Base-by-base conservation (phyloP, 768 basidiomycete species). In the Mycena filopes region DNA sequence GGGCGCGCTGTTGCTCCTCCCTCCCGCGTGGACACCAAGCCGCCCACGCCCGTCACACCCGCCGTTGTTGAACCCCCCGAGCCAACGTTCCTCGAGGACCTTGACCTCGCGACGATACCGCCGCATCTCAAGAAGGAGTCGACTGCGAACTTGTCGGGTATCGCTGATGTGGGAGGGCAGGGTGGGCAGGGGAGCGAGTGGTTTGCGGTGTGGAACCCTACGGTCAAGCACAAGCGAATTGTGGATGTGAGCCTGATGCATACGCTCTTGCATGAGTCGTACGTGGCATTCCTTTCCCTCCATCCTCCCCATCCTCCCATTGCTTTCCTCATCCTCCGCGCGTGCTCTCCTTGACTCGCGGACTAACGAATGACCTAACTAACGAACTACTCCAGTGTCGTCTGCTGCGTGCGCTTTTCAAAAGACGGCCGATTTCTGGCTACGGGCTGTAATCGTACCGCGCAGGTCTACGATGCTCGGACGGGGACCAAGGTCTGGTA, bases 401-500 rank as follows among this genome's bases (percentile, higher is more conserved):
- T 72, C 21, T 94, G 92, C 76, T 93, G 92, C 70, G 92, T 94
- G 16, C 84, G 88, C 65, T 94, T 94, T 77, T 92, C 91, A 16
- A 88, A 89, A 25, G 91, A 94, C 72, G 92, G 92, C 43, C 91
- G 90, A 74, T 88, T 82, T 66, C 83, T 94, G 38, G 92, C 92
- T 20, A 93, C 92, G 20, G 92, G 92, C 16, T 93, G 92, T 78
- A 94, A 94, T 78, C 82, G 90, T 43, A 89, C 90, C 1, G 92
- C 92, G 28, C 92, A 92, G 74, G 90, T 94, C 63, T 94, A 90
- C 75, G 92, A 94, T 73, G 89, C 89, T 25, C 89, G 89, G 78
- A 89, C 90, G 4, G 92, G 92, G 2, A 77, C 73, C 10, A 91
- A 90, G 77, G 89, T 87, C 23, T 89, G 87, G 91, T 91, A 65